Percentiles rank a stretch among this genome's conserved stretches.
These are phyloP conservation scores for Neopestalotiopsis rosae DNA, from an alignment of 2,329 filamentous ascomycete genomes.

Conservation along the genomic window DNA sequence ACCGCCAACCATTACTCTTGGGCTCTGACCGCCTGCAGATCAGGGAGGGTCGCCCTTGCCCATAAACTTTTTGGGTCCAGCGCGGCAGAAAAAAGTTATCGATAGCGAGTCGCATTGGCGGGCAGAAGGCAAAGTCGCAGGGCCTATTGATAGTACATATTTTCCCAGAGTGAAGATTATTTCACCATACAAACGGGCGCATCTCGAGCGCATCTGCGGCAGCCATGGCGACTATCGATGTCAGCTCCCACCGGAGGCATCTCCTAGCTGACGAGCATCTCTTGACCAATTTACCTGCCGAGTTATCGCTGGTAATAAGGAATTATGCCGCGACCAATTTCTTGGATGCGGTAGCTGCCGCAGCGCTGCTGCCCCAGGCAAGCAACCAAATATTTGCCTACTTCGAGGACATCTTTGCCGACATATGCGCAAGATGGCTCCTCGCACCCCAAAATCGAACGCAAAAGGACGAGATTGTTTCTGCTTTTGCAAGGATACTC, in stretches of 20 bases:
- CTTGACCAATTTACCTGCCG: conserved; percentile 68
- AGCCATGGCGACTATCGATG: conserved; percentile 60
- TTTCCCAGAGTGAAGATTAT: conserved; percentile 4
- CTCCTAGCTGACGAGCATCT: conserved; percentile 59
- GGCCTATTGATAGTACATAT: not conserved
- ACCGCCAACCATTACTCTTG: conserved; percentile 12
- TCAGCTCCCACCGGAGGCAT: conserved; percentile 59
- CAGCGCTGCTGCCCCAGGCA: conserved; percentile 71
- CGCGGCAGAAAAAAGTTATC: conserved; percentile 10
- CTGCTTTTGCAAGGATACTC: conserved; percentile 79
- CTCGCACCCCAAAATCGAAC: conserved; percentile 46
- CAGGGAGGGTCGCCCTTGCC: not conserved
- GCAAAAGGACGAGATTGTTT: conserved; percentile 56
- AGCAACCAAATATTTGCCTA: conserved; percentile 77
- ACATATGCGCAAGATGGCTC: conserved; percentile 83
- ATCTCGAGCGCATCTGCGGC: conserved; percentile 16
- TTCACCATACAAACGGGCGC: conserved; percentile 2
- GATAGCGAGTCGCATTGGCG: conserved; percentile 12
- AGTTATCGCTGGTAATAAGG: conserved; percentile 72
- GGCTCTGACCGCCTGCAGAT: not conserved
- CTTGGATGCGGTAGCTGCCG: conserved; percentile 72
- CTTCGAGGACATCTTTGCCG: conserved; percentile 78
- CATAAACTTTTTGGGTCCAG: not conserved
- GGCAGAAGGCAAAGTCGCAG: conserved; percentile 1
- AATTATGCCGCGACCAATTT: conserved; percentile 68